Evolutionary conservation across 306 rosid genomes (phyloP).

Genomic region (Purshia tridentata): DNA sequence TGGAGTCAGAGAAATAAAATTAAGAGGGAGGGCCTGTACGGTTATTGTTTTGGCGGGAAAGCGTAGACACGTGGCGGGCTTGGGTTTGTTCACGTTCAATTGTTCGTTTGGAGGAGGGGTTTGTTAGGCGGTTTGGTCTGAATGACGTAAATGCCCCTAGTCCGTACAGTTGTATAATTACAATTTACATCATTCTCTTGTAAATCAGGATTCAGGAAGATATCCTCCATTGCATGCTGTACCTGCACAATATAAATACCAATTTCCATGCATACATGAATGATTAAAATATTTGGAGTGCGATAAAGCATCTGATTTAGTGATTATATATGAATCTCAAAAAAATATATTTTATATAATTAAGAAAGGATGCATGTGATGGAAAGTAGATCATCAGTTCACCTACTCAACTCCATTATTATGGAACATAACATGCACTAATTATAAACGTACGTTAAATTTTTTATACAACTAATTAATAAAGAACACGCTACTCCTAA

Average conservation of each 20-base stretch:
- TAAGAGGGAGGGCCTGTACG: not conserved
- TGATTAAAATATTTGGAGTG: too few species aligned
- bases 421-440: slow-evolving; percentile 8
- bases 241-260: too few species aligned
- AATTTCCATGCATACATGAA: too few species aligned
- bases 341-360: too few species aligned
- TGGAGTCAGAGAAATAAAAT: not conserved
- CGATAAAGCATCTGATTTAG: too few species aligned
- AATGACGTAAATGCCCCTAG: not conserved
- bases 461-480: not conserved
- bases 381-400: slow-evolving; percentile 6
- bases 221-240: too few species aligned
- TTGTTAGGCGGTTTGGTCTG: not conserved
- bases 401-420: slow-evolving; percentile 13
- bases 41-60: slow-evolving; percentile 21
- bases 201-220: too few species aligned
- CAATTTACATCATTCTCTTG: too few species aligned
- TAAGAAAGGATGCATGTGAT: not conserved
- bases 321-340: too few species aligned
- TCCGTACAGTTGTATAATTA: too few species aligned
- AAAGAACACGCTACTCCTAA: not conserved
- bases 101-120: not conserved
- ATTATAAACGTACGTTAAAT: not conserved
- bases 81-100: not conserved
- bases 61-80: not conserved